Percentiles rank a stretch among this genome's conserved stretches.
Conservation (phyloP, 805 yeast genomes). For the Lipomyces yamanashiensis region DNA sequence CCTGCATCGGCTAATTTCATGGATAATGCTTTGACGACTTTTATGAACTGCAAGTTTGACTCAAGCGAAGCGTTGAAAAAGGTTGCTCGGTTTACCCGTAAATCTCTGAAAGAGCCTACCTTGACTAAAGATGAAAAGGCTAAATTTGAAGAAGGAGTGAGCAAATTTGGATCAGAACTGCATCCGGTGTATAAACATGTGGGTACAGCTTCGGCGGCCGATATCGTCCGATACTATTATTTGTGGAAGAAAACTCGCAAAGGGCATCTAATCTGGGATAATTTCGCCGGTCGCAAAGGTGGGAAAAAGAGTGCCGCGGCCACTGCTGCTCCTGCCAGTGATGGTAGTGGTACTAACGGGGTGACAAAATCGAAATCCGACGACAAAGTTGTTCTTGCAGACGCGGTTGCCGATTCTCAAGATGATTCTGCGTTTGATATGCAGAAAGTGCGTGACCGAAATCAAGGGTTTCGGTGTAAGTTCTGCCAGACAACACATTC, state of each 20-base stretch:
- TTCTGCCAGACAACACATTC: conserved; percentile 67
- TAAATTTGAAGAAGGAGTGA: conserved; percentile 76
- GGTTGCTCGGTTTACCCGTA: conserved; percentile 58
- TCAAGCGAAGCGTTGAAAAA: conserved; percentile 53
- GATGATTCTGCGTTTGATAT: conserved; percentile 76
- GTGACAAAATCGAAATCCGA: conserved; percentile 34
- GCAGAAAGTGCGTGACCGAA: conserved; percentile 51
- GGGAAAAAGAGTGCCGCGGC: conserved; percentile 53
- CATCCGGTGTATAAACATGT: conserved; percentile 74
- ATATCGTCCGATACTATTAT: conserved; percentile 85
- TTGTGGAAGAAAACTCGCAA: conserved; percentile 85
- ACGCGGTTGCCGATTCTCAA: conserved; percentile 62
- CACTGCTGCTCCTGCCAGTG: too few relatives aligned
- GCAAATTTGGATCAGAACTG: conserved; percentile 74
- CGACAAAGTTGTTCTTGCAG: conserved; percentile 44
- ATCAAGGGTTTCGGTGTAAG: conserved; percentile 63
- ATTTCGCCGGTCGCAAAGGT: conserved; percentile 69
- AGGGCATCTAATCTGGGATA: conserved; percentile 83
- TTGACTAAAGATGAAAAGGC: conserved; percentile 65
- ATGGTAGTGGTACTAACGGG: too few relatives aligned
- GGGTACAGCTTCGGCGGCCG: conserved; percentile 71
- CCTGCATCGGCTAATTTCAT: conserved; percentile 79
- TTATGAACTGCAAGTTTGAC: conserved; percentile 60
- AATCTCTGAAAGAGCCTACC: conserved; percentile 74
- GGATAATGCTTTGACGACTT: conserved; percentile 67